Evolutionary conservation across 306 rosid species (phyloP), one percentile per base, ranked within the genome.

Genomic region (Gastrolobium villosum): DNA sequence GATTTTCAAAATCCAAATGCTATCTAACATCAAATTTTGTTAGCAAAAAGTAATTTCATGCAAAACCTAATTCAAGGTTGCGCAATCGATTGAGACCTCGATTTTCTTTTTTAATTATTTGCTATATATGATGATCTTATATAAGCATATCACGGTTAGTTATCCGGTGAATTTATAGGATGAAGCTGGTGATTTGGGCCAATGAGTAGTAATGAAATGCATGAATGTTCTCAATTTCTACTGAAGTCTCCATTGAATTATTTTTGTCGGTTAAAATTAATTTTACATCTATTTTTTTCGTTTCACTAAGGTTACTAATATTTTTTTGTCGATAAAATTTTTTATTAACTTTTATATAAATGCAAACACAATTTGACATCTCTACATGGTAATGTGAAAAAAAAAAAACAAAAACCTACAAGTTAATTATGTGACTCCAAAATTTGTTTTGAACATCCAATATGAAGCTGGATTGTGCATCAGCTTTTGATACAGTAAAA

Each of bases 401-500:
- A 45, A 45, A 45, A 45, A 36, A 1, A 61, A 14, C 0, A 1
- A 9, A 28, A 7, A 0, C 9, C 48, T 7, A 35, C 11, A 62
- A 6, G 46, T 6, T 45, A 26, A 67, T 46, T 46, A 11, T 46
- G 31, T n/a, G 73, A 40, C 14, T 46, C 35, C 2, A 31, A 67
- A 67, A 65, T 9, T 44, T 44, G 5, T 46, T 31, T 31, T 30
- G 0, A 13, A 68, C 8, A 75, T 56, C 45, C 49, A 43, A 52
- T 7, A 28, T 65, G 36, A 39, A 65, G 46, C 28, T 49, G 53
- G 6, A 34, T 76, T 26, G 44, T 76, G 73, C 55, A 50, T 64
- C 65, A 76, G 80, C 80, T 76, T 50, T 64, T 64, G 48, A 26
- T 56, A 41, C 78, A 41, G 67, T 56, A n/a, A 39, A 71, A 54